phyloP scores from a whole-genome alignment of 2,329 filamentous ascomycete species.

The Fusarium pseudoanthophilum region DNA sequence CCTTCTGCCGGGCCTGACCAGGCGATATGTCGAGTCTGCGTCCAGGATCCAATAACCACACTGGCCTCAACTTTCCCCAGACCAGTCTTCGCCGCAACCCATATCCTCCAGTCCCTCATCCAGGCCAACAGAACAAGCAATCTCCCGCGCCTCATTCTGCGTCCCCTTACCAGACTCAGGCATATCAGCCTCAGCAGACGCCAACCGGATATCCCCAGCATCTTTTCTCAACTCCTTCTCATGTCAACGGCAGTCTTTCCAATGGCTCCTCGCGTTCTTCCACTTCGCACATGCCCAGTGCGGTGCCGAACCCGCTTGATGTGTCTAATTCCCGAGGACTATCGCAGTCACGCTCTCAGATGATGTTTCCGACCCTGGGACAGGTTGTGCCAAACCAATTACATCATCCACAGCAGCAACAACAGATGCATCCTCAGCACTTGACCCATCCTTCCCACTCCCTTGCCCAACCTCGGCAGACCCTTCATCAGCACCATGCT shows the following conservation, averaged over 20 bases:
- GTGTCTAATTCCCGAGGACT: slow-evolving; percentile 57
- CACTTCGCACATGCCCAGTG: slow-evolving; percentile 59
- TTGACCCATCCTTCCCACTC: slow-evolving; percentile 44
- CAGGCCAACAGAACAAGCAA: slow-evolving; percentile 64
- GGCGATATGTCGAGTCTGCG: slow-evolving; percentile 61
- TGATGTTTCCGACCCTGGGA: slow-evolving; percentile 51
- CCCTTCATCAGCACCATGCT: slow-evolving; percentile 43
- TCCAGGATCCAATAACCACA: slow-evolving; percentile 63
- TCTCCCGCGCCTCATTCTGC: slow-evolving; percentile 65
- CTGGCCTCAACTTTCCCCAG: slow-evolving; percentile 64
- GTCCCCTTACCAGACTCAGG: slow-evolving; percentile 65
- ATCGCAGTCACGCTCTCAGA: slow-evolving; percentile 57
- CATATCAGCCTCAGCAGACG: slow-evolving; percentile 64
- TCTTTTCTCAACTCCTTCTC: slow-evolving; percentile 60
- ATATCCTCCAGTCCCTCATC: slow-evolving; percentile 59
- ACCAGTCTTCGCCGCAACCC: slow-evolving; percentile 59
- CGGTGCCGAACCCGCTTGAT: slow-evolving; percentile 60
- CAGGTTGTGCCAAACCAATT: slow-evolving; percentile 58
- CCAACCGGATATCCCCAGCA: slow-evolving; percentile 63
- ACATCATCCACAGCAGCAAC: slow-evolving; percentile 56
- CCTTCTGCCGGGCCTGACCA: slow-evolving; percentile 37
- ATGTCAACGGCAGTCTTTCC: slow-evolving; percentile 60
- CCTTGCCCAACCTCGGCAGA: slow-evolving; percentile 43
- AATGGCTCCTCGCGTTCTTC: slow-evolving; percentile 59
- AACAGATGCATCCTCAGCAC: slow-evolving; percentile 49